phyloP scores from a whole-genome alignment of 2,329 filamentous ascomycete genomes.

The Xylogone sp. region DNA sequence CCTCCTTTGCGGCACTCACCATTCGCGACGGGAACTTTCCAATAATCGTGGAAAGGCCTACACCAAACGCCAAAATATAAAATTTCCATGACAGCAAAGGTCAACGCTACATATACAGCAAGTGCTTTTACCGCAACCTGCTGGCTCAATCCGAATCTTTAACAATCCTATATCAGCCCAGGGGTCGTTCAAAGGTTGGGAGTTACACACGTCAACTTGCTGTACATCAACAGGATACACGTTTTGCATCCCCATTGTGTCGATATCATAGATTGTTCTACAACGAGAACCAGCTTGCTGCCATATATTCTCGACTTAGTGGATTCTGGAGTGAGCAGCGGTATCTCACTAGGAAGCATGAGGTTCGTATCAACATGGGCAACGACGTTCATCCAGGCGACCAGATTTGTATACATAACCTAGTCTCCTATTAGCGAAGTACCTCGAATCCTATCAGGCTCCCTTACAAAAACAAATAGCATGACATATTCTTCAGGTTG shows the following conservation, averaged over 20 bases:
- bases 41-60: constrained; percentile 51
- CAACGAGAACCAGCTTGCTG: constrained; percentile 59
- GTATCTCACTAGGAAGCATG: constrained; percentile 44
- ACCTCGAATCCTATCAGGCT: background rate
- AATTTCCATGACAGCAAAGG: constrained; percentile 48
- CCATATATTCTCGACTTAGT: constrained; percentile 32
- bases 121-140: constrained; percentile 46
- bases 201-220: constrained; percentile 44
- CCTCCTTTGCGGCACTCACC: constrained; percentile 28
- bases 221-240: constrained; percentile 55
- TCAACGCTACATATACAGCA: constrained; percentile 41
- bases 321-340: constrained; percentile 38
- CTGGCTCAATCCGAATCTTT: constrained; percentile 41
- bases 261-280: constrained; percentile 59
- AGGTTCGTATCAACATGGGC: constrained; percentile 55
- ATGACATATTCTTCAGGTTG: constrained; percentile 55
- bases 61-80: constrained; percentile 50
- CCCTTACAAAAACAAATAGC: constrained; percentile 45
- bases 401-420: constrained; percentile 49
- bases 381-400: constrained; percentile 52
- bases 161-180: background rate
- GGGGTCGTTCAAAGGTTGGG: background rate
- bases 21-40: constrained; percentile 50
- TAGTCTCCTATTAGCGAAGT: constrained; percentile 16
- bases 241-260: constrained; percentile 53